phyloP scores from a whole-genome alignment of 495 filamentous ascomycete genomes.

The Lentithecium fluviatile region DNA sequence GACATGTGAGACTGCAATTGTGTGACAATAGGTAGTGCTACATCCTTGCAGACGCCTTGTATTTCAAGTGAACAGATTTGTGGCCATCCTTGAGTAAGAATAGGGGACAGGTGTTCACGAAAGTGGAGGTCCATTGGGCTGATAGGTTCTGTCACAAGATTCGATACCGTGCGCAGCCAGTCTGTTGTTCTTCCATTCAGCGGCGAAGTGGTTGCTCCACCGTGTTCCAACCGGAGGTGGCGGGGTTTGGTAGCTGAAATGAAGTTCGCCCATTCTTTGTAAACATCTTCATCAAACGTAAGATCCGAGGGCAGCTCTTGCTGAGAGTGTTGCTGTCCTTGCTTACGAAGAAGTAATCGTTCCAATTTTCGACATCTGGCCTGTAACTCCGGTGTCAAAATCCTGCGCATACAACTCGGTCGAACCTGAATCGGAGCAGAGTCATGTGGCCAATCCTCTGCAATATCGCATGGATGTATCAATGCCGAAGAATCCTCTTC shows the following conservation, averaged over 20 bases:
- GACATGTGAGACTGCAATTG: no score
- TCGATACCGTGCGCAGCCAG: neutral
- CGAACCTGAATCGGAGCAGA: neutral
- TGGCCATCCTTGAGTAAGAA: neutral
- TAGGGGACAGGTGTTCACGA: neutral
- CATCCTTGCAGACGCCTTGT: neutral
- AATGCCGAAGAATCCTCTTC: neutral
- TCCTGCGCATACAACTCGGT: neutral
- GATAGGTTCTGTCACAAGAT: neutral
- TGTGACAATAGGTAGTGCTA: no score
- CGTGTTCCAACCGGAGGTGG: constrained; percentile 3
- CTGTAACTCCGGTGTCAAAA: neutral
- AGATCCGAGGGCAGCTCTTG: neutral
- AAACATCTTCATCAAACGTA: constrained; percentile 5
- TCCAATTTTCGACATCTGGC: neutral
- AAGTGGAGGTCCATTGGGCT: neutral
- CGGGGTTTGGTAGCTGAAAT: neutral
- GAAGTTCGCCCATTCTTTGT: constrained; percentile 9
- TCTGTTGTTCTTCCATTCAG: neutral
- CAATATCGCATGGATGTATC: neutral
- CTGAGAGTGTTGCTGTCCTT: constrained; percentile 10
- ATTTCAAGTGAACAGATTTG: neutral
- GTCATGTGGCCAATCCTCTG: neutral
- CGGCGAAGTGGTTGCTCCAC: neutral
- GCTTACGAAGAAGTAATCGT: neutral